Percentiles rank a stretch among this genome's conserved stretches.
Evolutionary conservation across 192 early-diverging fungal genomes (phyloP).

Genomic region (Coemansia sp.): DNA sequence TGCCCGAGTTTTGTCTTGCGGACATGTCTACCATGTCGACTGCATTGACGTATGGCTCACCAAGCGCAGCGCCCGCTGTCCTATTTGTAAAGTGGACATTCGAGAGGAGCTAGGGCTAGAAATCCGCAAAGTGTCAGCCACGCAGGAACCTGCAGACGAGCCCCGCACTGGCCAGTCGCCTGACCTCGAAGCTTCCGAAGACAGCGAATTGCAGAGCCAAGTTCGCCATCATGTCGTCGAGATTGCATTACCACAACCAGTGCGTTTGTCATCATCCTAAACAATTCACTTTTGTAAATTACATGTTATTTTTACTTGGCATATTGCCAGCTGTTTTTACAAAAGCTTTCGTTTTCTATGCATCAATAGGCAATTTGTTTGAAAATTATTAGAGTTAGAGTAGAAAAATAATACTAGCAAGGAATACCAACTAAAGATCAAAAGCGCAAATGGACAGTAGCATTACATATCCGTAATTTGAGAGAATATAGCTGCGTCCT

Average conservation of each 20-base stretch:
- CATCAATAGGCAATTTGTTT: not conserved
- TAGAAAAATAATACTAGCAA: too few species aligned
- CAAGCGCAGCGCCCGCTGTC: conserved; percentile 35
- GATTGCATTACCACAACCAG: conserved; percentile 15
- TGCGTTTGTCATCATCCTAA: not conserved
- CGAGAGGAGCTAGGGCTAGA: conserved; percentile 30
- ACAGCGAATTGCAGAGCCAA: not conserved
- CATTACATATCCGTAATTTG: conserved; percentile 34
- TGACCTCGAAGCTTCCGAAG: not conserved
- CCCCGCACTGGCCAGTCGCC: conserved; percentile 1
- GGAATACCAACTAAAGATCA: too few species aligned
- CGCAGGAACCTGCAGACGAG: conserved; percentile 8
- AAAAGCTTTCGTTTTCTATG: not conserved
- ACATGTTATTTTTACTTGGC: too few species aligned
- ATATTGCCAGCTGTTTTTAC: too few species aligned
- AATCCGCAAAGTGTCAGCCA: conserved; percentile 3
- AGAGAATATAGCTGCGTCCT: conserved; percentile 24
- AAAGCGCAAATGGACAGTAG: too few species aligned
- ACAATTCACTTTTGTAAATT: too few species aligned
- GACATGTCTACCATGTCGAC: conserved; percentile 60
- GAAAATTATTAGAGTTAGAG: not conserved
- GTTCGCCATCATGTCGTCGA: conserved; percentile 12
- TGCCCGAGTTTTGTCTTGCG: conserved; percentile 60
- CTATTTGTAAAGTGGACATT: conserved; percentile 41
- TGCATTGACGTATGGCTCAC: conserved; percentile 62